Evolutionary conservation across 164 flowering plant species (phyloP).

Genomic region (Stephania cephalantha): DNA sequence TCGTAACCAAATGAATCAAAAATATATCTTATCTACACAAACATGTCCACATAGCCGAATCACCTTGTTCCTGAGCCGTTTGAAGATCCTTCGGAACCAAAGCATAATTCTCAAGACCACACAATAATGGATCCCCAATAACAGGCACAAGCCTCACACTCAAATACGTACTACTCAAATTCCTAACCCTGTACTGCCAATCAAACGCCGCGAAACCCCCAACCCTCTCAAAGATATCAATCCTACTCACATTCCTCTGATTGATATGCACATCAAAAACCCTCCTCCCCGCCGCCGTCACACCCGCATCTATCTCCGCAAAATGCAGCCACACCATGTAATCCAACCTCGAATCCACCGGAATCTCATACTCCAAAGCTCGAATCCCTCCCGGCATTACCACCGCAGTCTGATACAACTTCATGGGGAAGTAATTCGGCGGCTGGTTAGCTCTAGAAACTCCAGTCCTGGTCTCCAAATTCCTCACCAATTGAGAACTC

Average conservation of each 20-base stretch:
- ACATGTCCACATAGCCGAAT: not conserved
- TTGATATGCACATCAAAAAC: conserved; percentile 83
- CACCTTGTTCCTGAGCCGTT: conserved; percentile 83
- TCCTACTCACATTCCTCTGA: conserved; percentile 53
- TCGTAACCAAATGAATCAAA: not conserved
- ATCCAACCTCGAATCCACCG: conserved; percentile 82
- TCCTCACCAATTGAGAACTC: conserved; percentile 6
- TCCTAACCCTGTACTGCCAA: conserved; percentile 61
- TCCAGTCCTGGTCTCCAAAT: conserved; percentile 29
- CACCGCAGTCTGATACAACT: conserved; percentile 67
- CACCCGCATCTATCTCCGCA: conserved; percentile 75
- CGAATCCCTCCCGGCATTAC: conserved; percentile 22
- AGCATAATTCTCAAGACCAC: conserved; percentile 93
- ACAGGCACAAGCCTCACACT: conserved; percentile 64
- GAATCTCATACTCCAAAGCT: conserved; percentile 51
- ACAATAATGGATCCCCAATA: conserved; percentile 58
- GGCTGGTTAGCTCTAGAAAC: conserved; percentile 31
- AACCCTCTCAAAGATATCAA: conserved; percentile 64
- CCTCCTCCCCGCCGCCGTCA: conserved; percentile 53
- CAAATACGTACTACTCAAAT: conserved; percentile 58
- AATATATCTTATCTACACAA: not conserved
- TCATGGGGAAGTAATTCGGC: conserved; percentile 84
- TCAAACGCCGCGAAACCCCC: conserved; percentile 67
- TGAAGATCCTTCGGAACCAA: conserved; percentile 71
- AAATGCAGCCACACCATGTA: conserved; percentile 92